phyloP scores from a whole-genome alignment of 2,329 filamentous ascomycete species.

The Apiospora koreana region DNA sequence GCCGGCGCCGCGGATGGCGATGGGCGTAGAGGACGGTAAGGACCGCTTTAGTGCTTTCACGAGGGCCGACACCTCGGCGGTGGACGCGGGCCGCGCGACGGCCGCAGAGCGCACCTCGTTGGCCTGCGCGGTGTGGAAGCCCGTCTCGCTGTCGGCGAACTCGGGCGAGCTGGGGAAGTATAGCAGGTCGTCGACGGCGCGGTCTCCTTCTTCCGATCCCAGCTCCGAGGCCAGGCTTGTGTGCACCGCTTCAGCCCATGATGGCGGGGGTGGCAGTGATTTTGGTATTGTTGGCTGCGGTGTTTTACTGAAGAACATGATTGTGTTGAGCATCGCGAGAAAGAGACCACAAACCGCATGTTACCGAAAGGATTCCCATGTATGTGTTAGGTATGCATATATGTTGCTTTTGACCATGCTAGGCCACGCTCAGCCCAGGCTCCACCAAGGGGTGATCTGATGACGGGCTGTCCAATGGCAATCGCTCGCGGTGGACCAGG shows the following conservation, averaged over 20 bases:
- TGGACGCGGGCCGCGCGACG: background rate
- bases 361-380: too few species aligned
- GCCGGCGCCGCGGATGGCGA: background rate
- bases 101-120: background rate
- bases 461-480: background rate
- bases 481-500: background rate
- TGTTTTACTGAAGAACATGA: background rate
- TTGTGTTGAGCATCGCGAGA: background rate
- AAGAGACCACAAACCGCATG: background rate
- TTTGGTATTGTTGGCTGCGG: background rate
- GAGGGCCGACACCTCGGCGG: background rate
- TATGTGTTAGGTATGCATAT: too few species aligned
- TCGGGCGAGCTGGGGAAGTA: background rate
- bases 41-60: background rate
- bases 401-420: too few species aligned
- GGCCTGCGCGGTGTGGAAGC: background rate
- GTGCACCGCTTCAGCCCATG: background rate
- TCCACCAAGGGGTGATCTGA: background rate
- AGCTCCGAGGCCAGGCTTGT: background rate
- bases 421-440: background rate
- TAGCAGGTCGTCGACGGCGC: background rate
- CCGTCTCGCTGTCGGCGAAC: background rate
- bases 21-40: background rate
- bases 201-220: background rate
- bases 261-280: background rate